These are phyloP conservation scores for Trichosporon asahii DNA, from an alignment of 1,284 basidiomycete genomes.

Conservation along the genomic window DNA sequence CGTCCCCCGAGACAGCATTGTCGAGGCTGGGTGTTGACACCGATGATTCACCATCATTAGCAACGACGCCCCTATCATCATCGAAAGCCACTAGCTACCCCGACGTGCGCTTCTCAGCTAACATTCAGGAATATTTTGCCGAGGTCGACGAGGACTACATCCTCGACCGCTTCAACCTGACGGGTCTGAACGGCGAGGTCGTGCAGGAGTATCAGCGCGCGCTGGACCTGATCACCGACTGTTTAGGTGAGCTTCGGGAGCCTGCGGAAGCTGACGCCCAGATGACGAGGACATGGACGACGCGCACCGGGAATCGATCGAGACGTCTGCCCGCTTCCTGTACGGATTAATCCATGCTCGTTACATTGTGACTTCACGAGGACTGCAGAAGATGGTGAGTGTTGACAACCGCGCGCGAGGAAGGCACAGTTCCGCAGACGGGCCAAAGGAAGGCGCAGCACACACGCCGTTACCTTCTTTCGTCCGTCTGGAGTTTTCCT, in stretches of 20 bases:
- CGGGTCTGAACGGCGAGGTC: conserved; percentile 90
- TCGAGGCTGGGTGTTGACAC: no score
- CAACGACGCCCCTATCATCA: not conserved
- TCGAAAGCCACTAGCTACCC: no score
- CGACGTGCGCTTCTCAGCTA: no score
- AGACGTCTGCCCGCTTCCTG: conserved; percentile 80
- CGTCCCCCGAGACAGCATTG: no score
- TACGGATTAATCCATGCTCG: conserved; percentile 96
- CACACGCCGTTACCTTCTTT: not conserved
- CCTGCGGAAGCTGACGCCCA: conserved; percentile 19
- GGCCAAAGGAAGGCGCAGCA: not conserved
- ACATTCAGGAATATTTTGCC: conserved; percentile 82
- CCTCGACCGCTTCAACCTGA: conserved; percentile 95
- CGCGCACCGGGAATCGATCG: conserved; percentile 58
- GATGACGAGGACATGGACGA: conserved; percentile 56
- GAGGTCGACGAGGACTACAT: conserved; percentile 99
- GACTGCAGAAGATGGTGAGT: conserved; percentile 88
- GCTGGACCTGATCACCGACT: conserved; percentile 88
- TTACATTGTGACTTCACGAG: conserved; percentile 91
- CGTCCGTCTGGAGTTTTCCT: not conserved
- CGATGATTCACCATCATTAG: no score
- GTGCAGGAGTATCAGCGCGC: conserved; percentile 89
- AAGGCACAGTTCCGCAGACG: not conserved
- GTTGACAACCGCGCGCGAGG: not conserved
- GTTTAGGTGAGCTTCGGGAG: not conserved